Evolutionary conservation across 805 yeast species (phyloP).

Genomic region (Wickerhamomyces sydowiorum): DNA sequence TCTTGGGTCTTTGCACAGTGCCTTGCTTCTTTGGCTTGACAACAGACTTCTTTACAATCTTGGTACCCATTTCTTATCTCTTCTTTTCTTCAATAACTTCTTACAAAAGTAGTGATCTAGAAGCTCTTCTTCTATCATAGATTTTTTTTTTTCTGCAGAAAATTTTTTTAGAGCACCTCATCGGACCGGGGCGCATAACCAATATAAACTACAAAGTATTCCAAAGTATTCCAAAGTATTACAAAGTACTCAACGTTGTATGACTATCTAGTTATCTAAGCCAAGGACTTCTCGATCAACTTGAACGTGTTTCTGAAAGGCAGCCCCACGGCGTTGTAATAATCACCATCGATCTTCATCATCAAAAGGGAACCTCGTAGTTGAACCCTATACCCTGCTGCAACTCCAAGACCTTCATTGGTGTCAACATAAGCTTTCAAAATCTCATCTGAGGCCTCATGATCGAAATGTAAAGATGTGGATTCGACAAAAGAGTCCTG

Average conservation of each 20-base stretch:
- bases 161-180: slow-evolving; percentile 9
- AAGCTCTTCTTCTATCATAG: background rate
- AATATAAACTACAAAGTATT: background rate
- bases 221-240: too few relatives aligned
- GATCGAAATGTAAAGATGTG: slow-evolving; percentile 36
- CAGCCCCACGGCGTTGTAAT: slow-evolving; percentile 80
- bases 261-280: background rate
- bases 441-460: slow-evolving; percentile 44
- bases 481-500: slow-evolving; percentile 31
- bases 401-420: slow-evolving; percentile 75
- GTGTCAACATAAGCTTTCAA: slow-evolving; percentile 57
- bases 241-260: too few relatives aligned
- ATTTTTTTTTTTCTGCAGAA: slow-evolving; percentile 1
- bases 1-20: slow-evolving; percentile 4
- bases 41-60: slow-evolving; percentile 12
- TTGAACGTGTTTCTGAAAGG: slow-evolving; percentile 59
- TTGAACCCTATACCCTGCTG: slow-evolving; percentile 91
- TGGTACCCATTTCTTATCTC: slow-evolving; percentile 10
- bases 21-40: slow-evolving; percentile 16
- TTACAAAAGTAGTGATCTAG: too few relatives aligned
- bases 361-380: slow-evolving; percentile 65
- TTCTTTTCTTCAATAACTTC: background rate
- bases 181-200: slow-evolving; percentile 10
- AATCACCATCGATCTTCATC: slow-evolving; percentile 67
- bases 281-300: slow-evolving; percentile 28